These are phyloP conservation scores for Skeletonema menzelii DNA, from an alignment of 108 stramenopile genomes.

Conservation along the genomic window DNA sequence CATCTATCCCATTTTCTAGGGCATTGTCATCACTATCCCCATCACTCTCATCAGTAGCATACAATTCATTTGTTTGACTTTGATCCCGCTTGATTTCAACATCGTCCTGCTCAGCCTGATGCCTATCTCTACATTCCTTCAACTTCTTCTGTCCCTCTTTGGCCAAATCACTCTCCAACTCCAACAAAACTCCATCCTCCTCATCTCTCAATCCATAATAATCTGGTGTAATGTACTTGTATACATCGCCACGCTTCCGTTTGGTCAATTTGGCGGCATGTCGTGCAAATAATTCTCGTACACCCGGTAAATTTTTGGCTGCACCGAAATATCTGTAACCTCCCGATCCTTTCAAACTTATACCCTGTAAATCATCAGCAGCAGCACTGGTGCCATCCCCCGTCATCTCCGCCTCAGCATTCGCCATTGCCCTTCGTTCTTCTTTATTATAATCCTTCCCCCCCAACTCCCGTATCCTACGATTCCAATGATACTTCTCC, in stretches of 20 bases:
- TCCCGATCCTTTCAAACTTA: constrained; percentile 56
- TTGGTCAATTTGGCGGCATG: constrained; percentile 62
- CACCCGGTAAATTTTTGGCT: constrained; percentile 93
- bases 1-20: constrained; percentile 32
- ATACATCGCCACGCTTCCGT: constrained; percentile 75
- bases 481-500: constrained; percentile 95
- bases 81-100: neutral
- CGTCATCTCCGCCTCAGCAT: constrained; percentile 48
- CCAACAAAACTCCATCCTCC: constrained; percentile 86
- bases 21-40: constrained; percentile 42
- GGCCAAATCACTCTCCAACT: constrained; percentile 70
- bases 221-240: constrained; percentile 84
- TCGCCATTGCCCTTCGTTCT: constrained; percentile 67
- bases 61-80: neutral
- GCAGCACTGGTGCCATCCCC: constrained; percentile 17
- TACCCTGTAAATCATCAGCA: constrained; percentile 51
- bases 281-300: constrained; percentile 86
- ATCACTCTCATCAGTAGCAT: constrained; percentile 3
- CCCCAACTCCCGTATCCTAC: constrained; percentile 85
- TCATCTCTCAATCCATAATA: constrained; percentile 96
- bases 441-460: constrained; percentile 82
- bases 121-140: constrained; percentile 27
- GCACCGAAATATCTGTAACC: constrained; percentile 96
- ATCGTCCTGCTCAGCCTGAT: no score
- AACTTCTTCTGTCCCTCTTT: constrained; percentile 32